Evolutionary conservation across 2,329 filamentous ascomycete species (phyloP), one percentile per base, ranked within the genome.

Genomic region (Penicillium sp.): DNA sequence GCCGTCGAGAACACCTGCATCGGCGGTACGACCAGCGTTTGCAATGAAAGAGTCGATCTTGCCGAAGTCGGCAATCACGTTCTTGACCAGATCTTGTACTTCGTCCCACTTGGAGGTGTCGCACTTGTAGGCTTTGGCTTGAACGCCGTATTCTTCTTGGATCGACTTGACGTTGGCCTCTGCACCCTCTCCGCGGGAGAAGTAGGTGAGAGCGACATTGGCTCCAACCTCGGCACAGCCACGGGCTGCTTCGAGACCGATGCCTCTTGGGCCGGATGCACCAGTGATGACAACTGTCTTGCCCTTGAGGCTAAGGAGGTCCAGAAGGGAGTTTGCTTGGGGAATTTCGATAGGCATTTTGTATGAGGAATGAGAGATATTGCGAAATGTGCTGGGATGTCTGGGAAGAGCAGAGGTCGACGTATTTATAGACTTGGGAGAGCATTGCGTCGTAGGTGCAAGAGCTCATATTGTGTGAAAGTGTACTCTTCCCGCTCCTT

Each of bases 11-110:
- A 90, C 81, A 54, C 87, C 88, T 51, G 77, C 78, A 75, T 87
- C 82, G 62, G 88, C 87, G 7, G 88, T 90, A 57, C 85, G 83
- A 53, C 88, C 88, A 16, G 88, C 87, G 72, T 88, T 88, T 74
- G 85, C 85, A 61, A 88, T 82, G 74, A 87, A 86, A 64, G 81
- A 82, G 66, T 88, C 85, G 67, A 88, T 82, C 75, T 86, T 81
- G 73, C 85, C 85, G 64, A 92, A 92, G 68, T 92, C 89, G 61
- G 79, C 77, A 69, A 87, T 77, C 49, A 87, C 83, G 43, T 83
- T 77, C 59, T 78, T 72, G 65, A 87, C 83, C 50, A 86, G 75
- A 71, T 79, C 73, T 70, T 83, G 74, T 55, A 84, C 83, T 65
- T 77, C 78, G 55, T 79, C 77, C 76, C 81, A 86, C 73, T 78